phyloP scores from a whole-genome alignment of 305 asterid genomes.

The Fraxinus xanthoxyloides region DNA sequence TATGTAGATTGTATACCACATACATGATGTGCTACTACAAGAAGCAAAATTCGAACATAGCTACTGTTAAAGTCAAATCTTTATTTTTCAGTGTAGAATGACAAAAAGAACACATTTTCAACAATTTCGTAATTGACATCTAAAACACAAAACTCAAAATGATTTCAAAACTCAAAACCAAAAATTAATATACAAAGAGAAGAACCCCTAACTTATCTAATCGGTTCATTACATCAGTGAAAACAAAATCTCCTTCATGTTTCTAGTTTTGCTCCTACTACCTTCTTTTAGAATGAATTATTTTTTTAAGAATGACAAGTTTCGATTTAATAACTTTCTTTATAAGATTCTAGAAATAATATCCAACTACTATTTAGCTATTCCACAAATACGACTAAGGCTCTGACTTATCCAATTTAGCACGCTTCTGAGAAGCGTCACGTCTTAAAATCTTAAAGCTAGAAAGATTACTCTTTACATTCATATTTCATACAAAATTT shows the following conservation, averaged over 20 bases:
- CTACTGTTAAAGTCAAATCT: neutral
- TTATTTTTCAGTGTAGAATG: too few relatives aligned
- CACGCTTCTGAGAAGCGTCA: neutral
- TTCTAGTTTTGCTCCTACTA: neutral
- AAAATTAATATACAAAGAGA: too few relatives aligned
- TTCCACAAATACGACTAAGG: neutral
- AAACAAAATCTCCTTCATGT: neutral
- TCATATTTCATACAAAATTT: too few relatives aligned
- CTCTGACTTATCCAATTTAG: neutral
- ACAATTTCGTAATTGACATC: too few relatives aligned
- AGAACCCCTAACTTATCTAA: too few relatives aligned
- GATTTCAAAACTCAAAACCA: too few relatives aligned
- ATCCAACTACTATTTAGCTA: neutral
- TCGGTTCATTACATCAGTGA: neutral
- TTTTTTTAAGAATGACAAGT: neutral
- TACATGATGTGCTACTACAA: neutral
- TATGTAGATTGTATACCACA: neutral
- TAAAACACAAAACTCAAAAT: too few relatives aligned
- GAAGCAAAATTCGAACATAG: neutral
- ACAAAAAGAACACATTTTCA: too few relatives aligned
- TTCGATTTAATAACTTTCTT: neutral
- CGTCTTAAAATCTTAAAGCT: neutral
- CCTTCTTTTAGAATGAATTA: neutral
- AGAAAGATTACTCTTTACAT: neutral
- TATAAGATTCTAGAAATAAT: neutral